Evolutionary conservation across 2,329 filamentous ascomycete genomes (phyloP).

Genomic region (Ascochyta fabae): DNA sequence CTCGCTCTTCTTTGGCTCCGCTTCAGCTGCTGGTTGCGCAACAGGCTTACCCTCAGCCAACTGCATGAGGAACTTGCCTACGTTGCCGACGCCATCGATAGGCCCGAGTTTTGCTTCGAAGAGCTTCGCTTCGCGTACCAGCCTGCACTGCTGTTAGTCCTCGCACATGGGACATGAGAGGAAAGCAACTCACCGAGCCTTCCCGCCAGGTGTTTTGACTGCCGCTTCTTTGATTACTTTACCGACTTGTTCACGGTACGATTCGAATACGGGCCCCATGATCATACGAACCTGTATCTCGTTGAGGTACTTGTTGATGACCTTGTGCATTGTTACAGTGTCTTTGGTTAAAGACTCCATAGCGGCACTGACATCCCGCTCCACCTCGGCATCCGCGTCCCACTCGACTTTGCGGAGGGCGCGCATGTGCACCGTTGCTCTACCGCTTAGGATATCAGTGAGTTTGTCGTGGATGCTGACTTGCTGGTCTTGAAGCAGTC

Average conservation of each 20-base stretch:
- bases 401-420: conserved; percentile 78
- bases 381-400: conserved; percentile 60
- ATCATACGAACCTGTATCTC: conserved; percentile 80
- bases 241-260: conserved; percentile 80
- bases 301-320: conserved; percentile 80
- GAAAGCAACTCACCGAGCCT: conserved; percentile 66
- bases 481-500: conserved; percentile 87
- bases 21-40: conserved; percentile 20
- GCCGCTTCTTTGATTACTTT: conserved; percentile 70
- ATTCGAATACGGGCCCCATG: conserved; percentile 83
- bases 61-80: conserved; percentile 71
- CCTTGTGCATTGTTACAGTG: conserved; percentile 82
- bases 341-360: conserved; percentile 90
- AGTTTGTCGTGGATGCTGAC: conserved; percentile 90
- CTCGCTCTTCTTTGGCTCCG: conserved; percentile 8
- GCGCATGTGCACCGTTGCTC: conserved; percentile 75
- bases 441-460: conserved; percentile 86
- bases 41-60: conserved; percentile 66
- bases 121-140: conserved; percentile 77
- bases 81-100: conserved; percentile 78
- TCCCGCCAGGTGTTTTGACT: conserved; percentile 70
- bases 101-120: conserved; percentile 75
- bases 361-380: conserved; percentile 65
- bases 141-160: conserved; percentile 56
- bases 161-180: not conserved